A percentile compares a stretch with the other conserved stretches of the same genome.
Evolutionary conservation across 768 basidiomycete genomes (phyloP).

Genomic region (Cystobasidiopsis lactophilus): DNA sequence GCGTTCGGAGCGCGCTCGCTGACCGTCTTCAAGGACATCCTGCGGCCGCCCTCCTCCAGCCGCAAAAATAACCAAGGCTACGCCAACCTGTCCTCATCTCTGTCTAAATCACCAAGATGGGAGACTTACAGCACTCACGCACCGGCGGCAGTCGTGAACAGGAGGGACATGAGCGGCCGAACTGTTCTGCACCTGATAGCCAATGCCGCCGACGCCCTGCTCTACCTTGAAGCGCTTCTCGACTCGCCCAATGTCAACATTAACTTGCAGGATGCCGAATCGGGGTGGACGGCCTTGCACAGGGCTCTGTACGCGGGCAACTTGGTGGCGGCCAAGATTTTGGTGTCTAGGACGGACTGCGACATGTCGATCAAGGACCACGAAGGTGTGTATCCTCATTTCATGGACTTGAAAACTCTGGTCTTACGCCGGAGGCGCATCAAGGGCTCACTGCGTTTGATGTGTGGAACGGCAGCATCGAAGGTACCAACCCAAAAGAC

Average conservation of each 20-base stretch:
- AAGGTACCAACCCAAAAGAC: slow-evolving; percentile 40
- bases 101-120: neutral
- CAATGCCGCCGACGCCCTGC: slow-evolving; percentile 28
- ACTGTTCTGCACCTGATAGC: slow-evolving; percentile 13
- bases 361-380: slow-evolving; percentile 52
- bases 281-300: slow-evolving; percentile 77
- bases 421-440: too few species aligned
- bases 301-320: slow-evolving; percentile 37
- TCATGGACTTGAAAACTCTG: neutral
- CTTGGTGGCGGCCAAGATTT: slow-evolving; percentile 36
- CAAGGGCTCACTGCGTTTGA: slow-evolving; percentile 64
- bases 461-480: slow-evolving; percentile 71
- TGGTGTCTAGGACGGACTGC: slow-evolving; percentile 51
- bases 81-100: neutral
- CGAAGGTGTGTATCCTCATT: slow-evolving; percentile 31
- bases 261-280: slow-evolving; percentile 61
- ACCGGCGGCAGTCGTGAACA: slow-evolving; percentile 1
- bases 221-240: slow-evolving; percentile 56
- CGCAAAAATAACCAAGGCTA: neutral
- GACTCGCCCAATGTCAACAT: slow-evolving; percentile 52
- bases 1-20: neutral
- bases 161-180: slow-evolving; percentile 5
- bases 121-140: neutral
- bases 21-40: neutral
- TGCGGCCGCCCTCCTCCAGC: neutral